These are phyloP conservation scores for Chaetothyriales sp. DNA, from an alignment of 2,329 filamentous ascomycete species.

Conservation along the genomic window DNA sequence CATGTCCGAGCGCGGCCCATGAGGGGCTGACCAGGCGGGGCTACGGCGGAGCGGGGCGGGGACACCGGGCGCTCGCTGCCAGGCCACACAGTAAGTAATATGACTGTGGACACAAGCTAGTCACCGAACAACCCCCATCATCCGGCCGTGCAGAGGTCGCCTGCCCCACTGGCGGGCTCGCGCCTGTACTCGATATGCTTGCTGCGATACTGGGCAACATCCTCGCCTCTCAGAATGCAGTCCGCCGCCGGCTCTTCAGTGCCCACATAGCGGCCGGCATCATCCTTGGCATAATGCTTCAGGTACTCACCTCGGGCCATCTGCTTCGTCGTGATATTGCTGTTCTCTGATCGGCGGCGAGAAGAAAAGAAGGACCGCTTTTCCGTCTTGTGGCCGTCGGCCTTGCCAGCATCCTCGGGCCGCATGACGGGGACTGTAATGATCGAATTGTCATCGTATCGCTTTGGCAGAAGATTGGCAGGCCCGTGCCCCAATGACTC, in stretches of 20 bases:
- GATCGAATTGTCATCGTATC: conserved; percentile 9
- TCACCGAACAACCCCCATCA: background rate
- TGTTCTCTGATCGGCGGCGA: background rate
- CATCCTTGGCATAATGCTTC: conserved; percentile 16
- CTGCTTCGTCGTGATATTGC: conserved; percentile 10
- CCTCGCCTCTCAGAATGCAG: conserved; percentile 12
- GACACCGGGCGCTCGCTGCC: no score
- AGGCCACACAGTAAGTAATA: no score
- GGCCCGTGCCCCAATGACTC: conserved; percentile 4
- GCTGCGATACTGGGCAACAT: conserved; percentile 1
- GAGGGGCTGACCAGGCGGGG: no score
- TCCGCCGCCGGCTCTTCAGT: conserved; percentile 13
- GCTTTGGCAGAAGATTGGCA: conserved; percentile 5
- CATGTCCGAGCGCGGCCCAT: no score
- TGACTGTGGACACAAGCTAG: background rate
- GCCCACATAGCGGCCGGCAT: conserved; percentile 10
- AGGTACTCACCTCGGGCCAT: conserved; percentile 12
- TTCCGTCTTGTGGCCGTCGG: background rate
- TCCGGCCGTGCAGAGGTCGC: background rate
- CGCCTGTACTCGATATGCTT: background rate
- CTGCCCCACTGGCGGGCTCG: background rate
- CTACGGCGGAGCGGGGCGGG: no score
- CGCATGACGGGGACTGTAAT: conserved; percentile 13
- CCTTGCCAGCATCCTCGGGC: background rate
- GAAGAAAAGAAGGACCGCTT: background rate